Conservation (phyloP, 257 asterid species). For the Solanum paucissectum region DNA sequence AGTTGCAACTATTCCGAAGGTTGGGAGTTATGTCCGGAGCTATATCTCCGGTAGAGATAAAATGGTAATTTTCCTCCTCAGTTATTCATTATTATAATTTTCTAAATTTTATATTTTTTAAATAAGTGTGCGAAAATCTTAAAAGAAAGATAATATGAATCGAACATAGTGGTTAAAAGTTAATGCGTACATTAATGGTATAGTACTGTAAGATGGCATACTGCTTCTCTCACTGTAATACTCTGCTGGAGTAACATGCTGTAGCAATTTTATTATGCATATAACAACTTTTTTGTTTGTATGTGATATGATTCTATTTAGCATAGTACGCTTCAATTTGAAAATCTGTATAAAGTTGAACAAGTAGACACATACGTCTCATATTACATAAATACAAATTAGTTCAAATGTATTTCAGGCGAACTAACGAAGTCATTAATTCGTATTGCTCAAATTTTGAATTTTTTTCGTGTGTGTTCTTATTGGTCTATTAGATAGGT, state of each 20-base stretch:
- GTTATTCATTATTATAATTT: not conserved
- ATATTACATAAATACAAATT: no score
- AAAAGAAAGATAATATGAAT: not conserved
- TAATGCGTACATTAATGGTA: not conserved
- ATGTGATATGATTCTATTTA: not conserved
- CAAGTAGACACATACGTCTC: not conserved
- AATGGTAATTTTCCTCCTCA: slow-evolving; percentile 20
- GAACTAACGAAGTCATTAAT: no score
- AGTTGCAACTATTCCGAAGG: slow-evolving; percentile 53
- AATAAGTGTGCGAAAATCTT: not conserved
- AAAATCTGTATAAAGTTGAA: not conserved
- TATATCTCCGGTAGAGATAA: slow-evolving; percentile 75
- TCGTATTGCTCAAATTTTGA: no score
- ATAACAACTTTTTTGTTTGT: not conserved
- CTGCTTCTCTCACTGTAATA: not conserved
- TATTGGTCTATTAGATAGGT: not conserved
- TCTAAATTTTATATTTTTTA: not conserved
- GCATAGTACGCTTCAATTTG: no score
- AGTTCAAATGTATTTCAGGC: no score
- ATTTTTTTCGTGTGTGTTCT: not conserved
- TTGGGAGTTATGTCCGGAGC: slow-evolving; percentile 64
- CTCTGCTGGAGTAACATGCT: not conserved
- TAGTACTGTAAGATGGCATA: not conserved
- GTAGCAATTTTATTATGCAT: not conserved
- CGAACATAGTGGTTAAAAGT: not conserved